These are phyloP conservation scores for Ustilago vetiveriae DNA, from an alignment of 1,284 basidiomycete species.

Conservation along the genomic window DNA sequence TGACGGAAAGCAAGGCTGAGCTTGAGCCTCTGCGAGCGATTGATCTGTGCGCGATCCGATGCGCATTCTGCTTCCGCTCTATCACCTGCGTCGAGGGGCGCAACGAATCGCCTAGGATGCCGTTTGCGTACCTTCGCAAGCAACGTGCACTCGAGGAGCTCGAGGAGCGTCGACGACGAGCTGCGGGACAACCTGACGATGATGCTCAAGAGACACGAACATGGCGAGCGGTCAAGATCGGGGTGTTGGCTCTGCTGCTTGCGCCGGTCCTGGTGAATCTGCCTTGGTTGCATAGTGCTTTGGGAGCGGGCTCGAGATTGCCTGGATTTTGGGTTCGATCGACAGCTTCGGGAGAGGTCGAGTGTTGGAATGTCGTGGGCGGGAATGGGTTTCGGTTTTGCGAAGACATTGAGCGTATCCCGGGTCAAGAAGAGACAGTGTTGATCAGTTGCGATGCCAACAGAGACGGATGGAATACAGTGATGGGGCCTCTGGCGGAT, in stretches of 20 bases:
- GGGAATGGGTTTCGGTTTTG: constrained; percentile 22
- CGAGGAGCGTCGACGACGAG: too few relatives aligned
- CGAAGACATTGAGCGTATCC: constrained; percentile 33
- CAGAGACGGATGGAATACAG: constrained; percentile 40
- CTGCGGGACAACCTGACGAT: too few relatives aligned
- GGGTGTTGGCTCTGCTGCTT: constrained; percentile 4
- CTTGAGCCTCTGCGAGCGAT: too few relatives aligned
- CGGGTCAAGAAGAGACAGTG: constrained; percentile 7
- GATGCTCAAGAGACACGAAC: neutral
- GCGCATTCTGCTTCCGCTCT: too few relatives aligned
- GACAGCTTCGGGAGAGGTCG: neutral
- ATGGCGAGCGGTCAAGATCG: constrained; percentile 9
- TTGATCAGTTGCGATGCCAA: constrained; percentile 40
- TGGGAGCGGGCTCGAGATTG: constrained; percentile 14
- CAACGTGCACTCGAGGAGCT: too few relatives aligned
- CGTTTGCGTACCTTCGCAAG: too few relatives aligned
- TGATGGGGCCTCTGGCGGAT: constrained; percentile 35
- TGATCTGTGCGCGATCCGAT: too few relatives aligned
- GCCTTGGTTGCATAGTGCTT: constrained; percentile 24
- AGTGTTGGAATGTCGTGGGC: constrained; percentile 3
- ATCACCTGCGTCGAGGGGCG: too few relatives aligned
- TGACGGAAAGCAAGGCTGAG: too few relatives aligned
- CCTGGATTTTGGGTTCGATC: constrained; percentile 28
- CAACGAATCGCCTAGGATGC: too few relatives aligned
- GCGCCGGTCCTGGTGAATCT: constrained; percentile 17